These are phyloP conservation scores for Xerocomus potaroensis DNA, from an alignment of 768 basidiomycete species.

Conservation along the genomic window DNA sequence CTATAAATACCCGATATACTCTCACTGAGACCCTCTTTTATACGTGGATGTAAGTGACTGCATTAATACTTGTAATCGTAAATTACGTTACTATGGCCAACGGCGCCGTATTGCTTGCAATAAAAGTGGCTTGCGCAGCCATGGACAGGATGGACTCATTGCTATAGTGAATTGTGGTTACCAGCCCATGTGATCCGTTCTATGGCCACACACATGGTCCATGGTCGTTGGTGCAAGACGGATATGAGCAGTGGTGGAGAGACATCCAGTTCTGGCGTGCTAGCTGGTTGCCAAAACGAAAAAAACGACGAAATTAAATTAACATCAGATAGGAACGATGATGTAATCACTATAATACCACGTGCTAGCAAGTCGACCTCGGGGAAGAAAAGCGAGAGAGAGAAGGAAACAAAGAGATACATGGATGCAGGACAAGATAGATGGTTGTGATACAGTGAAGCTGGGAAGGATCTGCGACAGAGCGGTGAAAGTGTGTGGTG, in stretches of 20 bases:
- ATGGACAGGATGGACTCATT: too few relatives aligned
- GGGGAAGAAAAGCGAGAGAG: slow-evolving; percentile 4
- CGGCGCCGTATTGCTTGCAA: too few relatives aligned
- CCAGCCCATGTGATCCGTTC: too few relatives aligned
- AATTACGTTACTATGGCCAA: slow-evolving; percentile 27
- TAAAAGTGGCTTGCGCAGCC: too few relatives aligned
- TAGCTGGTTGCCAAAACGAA: slow-evolving; percentile 4
- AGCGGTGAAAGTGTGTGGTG: not conserved
- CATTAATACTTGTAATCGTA: slow-evolving; percentile 12
- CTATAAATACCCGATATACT: slow-evolving; percentile 25
- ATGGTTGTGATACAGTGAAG: too few relatives aligned
- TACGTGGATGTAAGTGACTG: not conserved
- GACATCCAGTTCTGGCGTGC: slow-evolving; percentile 8
- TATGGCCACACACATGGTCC: too few relatives aligned
- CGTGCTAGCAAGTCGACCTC: slow-evolving; percentile 16
- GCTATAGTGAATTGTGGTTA: too few relatives aligned
- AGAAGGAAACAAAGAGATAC: not conserved
- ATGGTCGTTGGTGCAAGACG: too few relatives aligned
- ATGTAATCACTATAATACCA: slow-evolving; percentile 24
- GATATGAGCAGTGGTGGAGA: not conserved
- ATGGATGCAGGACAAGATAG: not conserved
- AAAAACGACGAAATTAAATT: slow-evolving; percentile 21
- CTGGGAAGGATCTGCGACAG: slow-evolving; percentile 1
- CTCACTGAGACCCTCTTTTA: slow-evolving; percentile 19
- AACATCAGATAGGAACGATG: slow-evolving; percentile 23